Evolutionary conservation across 805 yeast species (phyloP), one percentile per base, ranked within the genome.

Genomic region (Wickerhamiella domercqiae): DNA sequence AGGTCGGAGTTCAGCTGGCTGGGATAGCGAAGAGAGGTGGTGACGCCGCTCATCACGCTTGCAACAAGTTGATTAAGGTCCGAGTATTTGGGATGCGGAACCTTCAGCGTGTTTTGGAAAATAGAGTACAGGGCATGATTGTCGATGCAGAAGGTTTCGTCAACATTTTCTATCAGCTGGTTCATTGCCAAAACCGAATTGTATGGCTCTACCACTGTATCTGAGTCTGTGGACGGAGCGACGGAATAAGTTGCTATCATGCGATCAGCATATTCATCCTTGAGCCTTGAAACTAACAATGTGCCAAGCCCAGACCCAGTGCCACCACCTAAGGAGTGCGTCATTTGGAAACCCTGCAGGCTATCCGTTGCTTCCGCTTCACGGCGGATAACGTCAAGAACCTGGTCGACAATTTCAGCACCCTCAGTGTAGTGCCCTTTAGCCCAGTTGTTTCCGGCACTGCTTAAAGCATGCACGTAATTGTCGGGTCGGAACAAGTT

Each of bases 271-370:
- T 78, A 84, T 59, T 86, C 95, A 59, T 84, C 95, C 61, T 87
- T 74, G 52, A 84, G 79, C 55, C 78, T 76, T 38, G 90, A 74
- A 53, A 86, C 73, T 56, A 84, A 67, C 48, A 84, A 66, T 32
- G 95, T 84, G 56, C 96, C 96, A 84, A 84, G 76, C 61, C 96
- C 96, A 29, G 94, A 80, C 56, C 96, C 96, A 38, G 96, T 84
- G 68, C 96, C 96, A 64, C 96, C 86, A 54, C 86, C 86, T 32
- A 77, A 62, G 14, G 83, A 76, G 56, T 77, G 86, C 24, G 82
- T 67, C 54, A 84, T 77, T 64, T 86, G 96, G 73, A 84, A 84
- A 51, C 96, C 96, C 65, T 86, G 95, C 49, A 86, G 70, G 42
- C 93, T 78, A 60, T 86, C 96, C 57, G 93, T 73, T 19, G 82